Base-by-base conservation (phyloP, 768 basidiomycete species). In the Leccinum fibrillosum region DNA sequence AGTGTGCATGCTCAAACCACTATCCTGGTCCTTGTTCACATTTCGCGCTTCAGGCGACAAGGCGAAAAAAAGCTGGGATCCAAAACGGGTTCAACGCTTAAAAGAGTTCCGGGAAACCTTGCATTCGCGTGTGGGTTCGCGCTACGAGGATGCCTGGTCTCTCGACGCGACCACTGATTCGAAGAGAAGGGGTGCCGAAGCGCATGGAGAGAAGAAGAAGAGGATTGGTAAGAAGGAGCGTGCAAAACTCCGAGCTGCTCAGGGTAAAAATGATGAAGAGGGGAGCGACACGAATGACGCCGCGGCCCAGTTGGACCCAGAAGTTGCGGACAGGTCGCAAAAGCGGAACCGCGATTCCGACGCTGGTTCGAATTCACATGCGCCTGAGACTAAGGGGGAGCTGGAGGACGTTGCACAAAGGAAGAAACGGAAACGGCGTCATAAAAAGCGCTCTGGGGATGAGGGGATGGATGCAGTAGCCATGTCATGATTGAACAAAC, bases 191-290 rank as follows among this genome's bases (percentile, higher is more conserved):
- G 13, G 17, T 23, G 25, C 35, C 1, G 66, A 35, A 17, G 59
- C 55, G 44, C 64, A 65, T 9, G 65, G 59, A 53, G 63, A 64
- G 48, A 73, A 70, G 61, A 88, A 87, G 78, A 88, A 85, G 73
- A 71, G 88, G 64, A 86, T 78, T 64, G 86, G 86, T 12, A 88
- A 82, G 79, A 88, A 88, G 73, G 86, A 89, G 72, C 77, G 86
- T 35, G 74, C 80, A 75, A 82, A 76, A 62, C 62, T 78, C 63
- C 86, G 79, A 63, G 68, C 63, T n/a, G 67, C 61, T 28, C 72
- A 47, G 32, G 68, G 48, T 2, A 62, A 61, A 19, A 54, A 37
- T 5, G 64, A 49, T 1, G 63, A 37, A 13, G 62, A 62, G 5
- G 57, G 15, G 25, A 53, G 50, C 8, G 51, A 55, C 3, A 45